These are phyloP conservation scores for Digitaria exilis DNA, from an alignment of 202 grass and related monocot species.

Conservation along the genomic window DNA sequence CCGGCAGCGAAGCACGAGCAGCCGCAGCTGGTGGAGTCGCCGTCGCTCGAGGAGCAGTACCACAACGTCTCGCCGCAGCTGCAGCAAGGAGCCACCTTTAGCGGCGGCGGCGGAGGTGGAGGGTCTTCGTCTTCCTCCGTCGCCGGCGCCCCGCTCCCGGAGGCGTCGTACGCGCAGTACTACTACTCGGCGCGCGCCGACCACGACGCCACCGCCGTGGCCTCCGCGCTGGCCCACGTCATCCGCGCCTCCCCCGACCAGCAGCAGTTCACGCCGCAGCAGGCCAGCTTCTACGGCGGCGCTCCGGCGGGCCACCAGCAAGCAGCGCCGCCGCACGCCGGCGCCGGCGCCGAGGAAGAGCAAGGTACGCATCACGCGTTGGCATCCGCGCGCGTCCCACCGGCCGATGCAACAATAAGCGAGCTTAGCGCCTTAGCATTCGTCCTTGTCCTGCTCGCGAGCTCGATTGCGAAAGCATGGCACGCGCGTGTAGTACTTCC, in stretches of 20 bases:
- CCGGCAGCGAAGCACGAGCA: slow-evolving; percentile 61
- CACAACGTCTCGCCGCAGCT: background rate
- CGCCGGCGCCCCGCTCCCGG: slow-evolving; percentile 2
- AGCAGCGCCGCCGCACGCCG: slow-evolving; percentile 9
- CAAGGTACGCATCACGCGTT: slow-evolving; percentile 57
- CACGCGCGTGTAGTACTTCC: no score
- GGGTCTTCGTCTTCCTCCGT: background rate
- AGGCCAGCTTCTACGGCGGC: background rate
- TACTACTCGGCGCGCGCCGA: slow-evolving; percentile 75
- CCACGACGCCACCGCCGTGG: slow-evolving; percentile 77
- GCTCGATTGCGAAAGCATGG: slow-evolving; percentile 49
- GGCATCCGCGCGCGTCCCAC: background rate
- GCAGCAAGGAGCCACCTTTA: background rate
- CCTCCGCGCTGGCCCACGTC: slow-evolving; percentile 82
- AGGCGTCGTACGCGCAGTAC: slow-evolving; percentile 58
- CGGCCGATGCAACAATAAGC: background rate
- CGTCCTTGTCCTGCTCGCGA: slow-evolving; percentile 19
- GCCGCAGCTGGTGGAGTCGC: background rate
- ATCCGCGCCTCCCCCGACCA: slow-evolving; percentile 54
- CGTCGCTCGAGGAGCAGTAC: slow-evolving; percentile 18
- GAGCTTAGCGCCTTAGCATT: background rate
- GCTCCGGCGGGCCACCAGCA: background rate
- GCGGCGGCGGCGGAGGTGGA: slow-evolving; percentile 11
- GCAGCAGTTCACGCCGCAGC: no score
- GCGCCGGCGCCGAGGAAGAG: slow-evolving; percentile 39